phyloP scores from a whole-genome alignment of 1,284 basidiomycete genomes.

The Melampsora abietis-canadensis region DNA sequence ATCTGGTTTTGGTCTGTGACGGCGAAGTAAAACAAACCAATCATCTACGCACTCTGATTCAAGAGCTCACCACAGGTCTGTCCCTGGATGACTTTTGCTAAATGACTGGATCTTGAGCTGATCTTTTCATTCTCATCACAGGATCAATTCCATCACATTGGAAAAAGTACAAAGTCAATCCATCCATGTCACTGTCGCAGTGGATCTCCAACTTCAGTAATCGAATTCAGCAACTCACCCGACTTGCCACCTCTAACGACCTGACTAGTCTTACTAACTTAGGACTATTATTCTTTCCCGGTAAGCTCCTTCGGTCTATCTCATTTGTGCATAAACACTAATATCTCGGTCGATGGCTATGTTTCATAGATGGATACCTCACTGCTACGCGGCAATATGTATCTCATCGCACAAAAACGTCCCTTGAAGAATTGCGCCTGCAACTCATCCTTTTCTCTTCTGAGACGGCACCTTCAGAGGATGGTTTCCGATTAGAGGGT shows the following conservation, averaged over 20 bases:
- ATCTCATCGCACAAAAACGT: conserved; percentile 83
- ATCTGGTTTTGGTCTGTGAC: conserved; percentile 77
- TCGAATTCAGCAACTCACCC: conserved; percentile 73
- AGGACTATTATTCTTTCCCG: conserved; percentile 89
- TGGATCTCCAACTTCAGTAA: conserved; percentile 73
- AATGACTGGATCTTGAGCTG: neutral
- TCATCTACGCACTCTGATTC: conserved; percentile 80
- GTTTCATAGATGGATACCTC: conserved; percentile 68
- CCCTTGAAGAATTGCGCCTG: conserved; percentile 79
- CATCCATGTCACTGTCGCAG: conserved; percentile 64
- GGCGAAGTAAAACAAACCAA: conserved; percentile 90
- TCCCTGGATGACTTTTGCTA: neutral
- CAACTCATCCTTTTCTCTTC: conserved; percentile 74
- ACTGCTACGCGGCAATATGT: conserved; percentile 89
- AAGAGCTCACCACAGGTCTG: conserved; percentile 77
- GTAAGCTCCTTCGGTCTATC: conserved; percentile 9
- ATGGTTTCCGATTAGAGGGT: conserved; percentile 82
- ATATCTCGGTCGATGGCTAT: neutral
- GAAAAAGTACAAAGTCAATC: conserved; percentile 81
- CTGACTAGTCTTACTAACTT: conserved; percentile 71
- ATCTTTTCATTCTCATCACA: conserved; percentile 50
- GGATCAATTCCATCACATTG: conserved; percentile 82
- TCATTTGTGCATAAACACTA: neutral
- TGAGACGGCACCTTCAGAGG: conserved; percentile 52
- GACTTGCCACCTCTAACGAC: conserved; percentile 65